Evolutionary conservation across 2,329 filamentous ascomycete species (phyloP), one percentile per base, ranked within the genome.

Genomic region (Exophiala phaeomuriformis): DNA sequence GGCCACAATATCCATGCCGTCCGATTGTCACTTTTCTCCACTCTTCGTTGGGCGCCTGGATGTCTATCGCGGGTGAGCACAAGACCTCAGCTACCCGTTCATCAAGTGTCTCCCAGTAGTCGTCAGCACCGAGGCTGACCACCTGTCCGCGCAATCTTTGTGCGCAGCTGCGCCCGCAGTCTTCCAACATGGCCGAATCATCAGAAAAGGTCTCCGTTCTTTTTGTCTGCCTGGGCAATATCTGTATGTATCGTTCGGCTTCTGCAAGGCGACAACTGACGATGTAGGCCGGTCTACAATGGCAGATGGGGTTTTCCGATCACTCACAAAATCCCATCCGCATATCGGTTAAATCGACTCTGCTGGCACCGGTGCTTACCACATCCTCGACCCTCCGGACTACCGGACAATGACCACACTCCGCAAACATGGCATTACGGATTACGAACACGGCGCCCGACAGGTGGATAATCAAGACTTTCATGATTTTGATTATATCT

Each of bases 181-280:
- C 54, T 45, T 7, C 39, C 4, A 49, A 47, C 47, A 58, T 58
- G 55, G 36, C 55, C 30, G 50, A 58, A 29, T 52, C 55, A 10
- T 42, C 55, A 31, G 41, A 32, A 45, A 56, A 52, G 29, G 66
- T 88, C 51, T 90, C 85, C 2, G 86, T 97, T 36, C 81, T 97
- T 49, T 97, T 97, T 68, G 91, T 97, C 63, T 98, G 93, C 72
- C 79, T 97, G 33, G 93, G 93, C 69, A 98, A 98, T 71, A 97
- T 97, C 66, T 98, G 90, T 80, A 65, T 48, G 69, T 56, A 12
- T 12, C 19, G 44, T 54, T 48, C 52, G 49, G 31, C 27, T 45
- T 40, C 46, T n/a, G 19, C 28, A 19, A n/a, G 5, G 46, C 49
- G 39, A 41, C 32, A 41, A 28, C 55, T 52, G 52, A 56, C 48